A percentile compares a stretch with the other conserved stretches of the same genome.
phyloP scores from a whole-genome alignment of 2,329 filamentous ascomycete genomes.

The Parastagonospora nodorum region DNA sequence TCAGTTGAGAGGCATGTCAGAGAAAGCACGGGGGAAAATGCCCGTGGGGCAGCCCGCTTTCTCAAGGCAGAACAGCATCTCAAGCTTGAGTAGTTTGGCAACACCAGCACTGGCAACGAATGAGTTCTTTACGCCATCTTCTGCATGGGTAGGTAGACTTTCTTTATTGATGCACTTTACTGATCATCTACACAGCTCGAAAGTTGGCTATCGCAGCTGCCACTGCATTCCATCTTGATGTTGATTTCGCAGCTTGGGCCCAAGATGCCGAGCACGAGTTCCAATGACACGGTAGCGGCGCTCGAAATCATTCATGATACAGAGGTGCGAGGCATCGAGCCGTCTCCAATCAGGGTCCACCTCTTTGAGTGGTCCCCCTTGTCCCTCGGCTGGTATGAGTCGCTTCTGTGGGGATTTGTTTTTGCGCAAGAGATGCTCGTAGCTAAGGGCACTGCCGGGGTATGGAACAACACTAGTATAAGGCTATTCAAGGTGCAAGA shows the following conservation, averaged over 20 bases:
- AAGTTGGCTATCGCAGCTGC: conserved; percentile 88
- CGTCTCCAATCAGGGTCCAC: conserved; percentile 76
- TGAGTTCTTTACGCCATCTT: conserved; percentile 75
- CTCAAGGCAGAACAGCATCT: conserved; percentile 87
- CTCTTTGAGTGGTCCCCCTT: conserved; percentile 94
- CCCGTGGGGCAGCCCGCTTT: conserved; percentile 82
- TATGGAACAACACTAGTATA: conserved; percentile 92
- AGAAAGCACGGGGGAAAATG: conserved; percentile 96
- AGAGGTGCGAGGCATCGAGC: conserved; percentile 73
- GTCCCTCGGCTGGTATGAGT: conserved; percentile 94
- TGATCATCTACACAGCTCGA: conserved; percentile 67
- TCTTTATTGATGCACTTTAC: conserved; percentile 4
- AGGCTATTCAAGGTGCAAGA: conserved; percentile 90
- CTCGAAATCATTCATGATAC: conserved; percentile 62
- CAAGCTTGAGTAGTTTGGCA: conserved; percentile 73
- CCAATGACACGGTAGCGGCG: conserved; percentile 46
- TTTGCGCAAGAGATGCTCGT: conserved; percentile 90
- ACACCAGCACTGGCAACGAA: conserved; percentile 61
- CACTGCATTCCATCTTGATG: conserved; percentile 82
- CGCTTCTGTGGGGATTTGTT: conserved; percentile 89
- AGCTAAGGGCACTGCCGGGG: conserved; percentile 82
- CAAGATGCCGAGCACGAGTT: conserved; percentile 54
- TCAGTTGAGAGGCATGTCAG: conserved; percentile 90
- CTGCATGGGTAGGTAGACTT: conserved; percentile 65
- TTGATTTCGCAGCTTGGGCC: conserved; percentile 68